Percentiles rank a stretch among this genome's conserved stretches.
Evolutionary conservation across 371 early-diverging fungal genomes (phyloP).

Genomic region (Paraphysoderma sedebokerense): DNA sequence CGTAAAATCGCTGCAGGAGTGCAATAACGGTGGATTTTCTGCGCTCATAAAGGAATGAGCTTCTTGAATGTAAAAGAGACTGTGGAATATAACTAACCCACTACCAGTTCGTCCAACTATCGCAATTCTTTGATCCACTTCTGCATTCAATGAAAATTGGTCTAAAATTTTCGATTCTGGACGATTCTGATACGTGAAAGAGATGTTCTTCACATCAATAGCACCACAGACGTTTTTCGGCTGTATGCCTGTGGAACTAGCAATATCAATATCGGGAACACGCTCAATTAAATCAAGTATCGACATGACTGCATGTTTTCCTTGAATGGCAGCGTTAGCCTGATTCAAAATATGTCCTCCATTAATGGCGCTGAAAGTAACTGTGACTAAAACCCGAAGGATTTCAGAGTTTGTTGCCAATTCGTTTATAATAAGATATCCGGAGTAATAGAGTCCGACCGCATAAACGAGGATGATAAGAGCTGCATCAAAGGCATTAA

Average conservation of each 20-base stretch:
- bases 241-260: neutral
- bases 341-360: no score
- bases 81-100: no score
- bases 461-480: no score
- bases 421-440: no score
- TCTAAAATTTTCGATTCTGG: constrained; percentile 55
- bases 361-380: no score
- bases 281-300: constrained; percentile 1
- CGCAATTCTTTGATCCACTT: constrained; percentile 48
- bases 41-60: no score
- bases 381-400: no score
- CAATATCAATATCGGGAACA: neutral
- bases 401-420: no score
- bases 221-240: constrained; percentile 11
- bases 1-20: constrained; percentile 75
- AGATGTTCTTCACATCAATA: constrained; percentile 31
- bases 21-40: constrained; percentile 73
- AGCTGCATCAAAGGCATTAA: no score
- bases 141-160: constrained; percentile 33
- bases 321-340: no score
- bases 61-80: no score
- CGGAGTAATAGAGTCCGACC: no score
- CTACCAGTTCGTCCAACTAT: constrained; percentile 57
- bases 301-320: neutral
- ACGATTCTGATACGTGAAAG: constrained; percentile 73